Evolutionary conservation across 257 asterid species (phyloP).

Genomic region (Nemophila menziesii): DNA sequence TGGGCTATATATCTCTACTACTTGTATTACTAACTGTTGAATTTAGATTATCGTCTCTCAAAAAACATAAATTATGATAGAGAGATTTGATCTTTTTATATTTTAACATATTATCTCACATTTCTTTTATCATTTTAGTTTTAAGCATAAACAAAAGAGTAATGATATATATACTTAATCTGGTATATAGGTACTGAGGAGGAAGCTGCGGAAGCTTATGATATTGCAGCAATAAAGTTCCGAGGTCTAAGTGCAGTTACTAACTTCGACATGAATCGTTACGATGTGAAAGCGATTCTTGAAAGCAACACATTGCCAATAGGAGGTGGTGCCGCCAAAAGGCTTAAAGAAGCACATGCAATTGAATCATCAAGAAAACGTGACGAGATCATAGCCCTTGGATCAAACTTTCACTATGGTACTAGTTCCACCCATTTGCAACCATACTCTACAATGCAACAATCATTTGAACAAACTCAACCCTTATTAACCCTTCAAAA

Average conservation of each 20-base stretch:
- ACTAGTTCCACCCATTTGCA: constrained; percentile 20
- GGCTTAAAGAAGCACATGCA: constrained; percentile 76
- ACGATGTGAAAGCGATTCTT: constrained; percentile 72
- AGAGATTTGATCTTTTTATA: too few relatives aligned
- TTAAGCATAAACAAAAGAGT: too few relatives aligned
- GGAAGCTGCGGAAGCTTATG: constrained; percentile 97
- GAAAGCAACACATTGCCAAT: constrained; percentile 82
- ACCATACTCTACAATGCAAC: constrained; percentile 37
- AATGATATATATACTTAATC: too few relatives aligned
- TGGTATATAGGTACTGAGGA: constrained; percentile 61
- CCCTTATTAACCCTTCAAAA: constrained; percentile 42
- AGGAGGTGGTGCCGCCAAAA: constrained; percentile 81
- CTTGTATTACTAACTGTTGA: too few relatives aligned
- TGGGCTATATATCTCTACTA: too few relatives aligned
- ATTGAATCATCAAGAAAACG: constrained; percentile 54
- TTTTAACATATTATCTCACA: too few relatives aligned
- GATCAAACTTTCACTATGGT: constrained; percentile 41
- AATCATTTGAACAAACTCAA: constrained; percentile 27
- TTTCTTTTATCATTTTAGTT: too few relatives aligned
- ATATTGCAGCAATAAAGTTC: constrained; percentile 81
- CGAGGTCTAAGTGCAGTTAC: constrained; percentile 80
- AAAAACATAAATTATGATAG: too few relatives aligned
- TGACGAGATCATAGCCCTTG: constrained; percentile 51
- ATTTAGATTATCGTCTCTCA: too few relatives aligned
- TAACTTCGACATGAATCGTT: constrained; percentile 83